Base-by-base conservation (phyloP, 371 early-diverging fungal genomes). In the Synchytrium microbalum region DNA sequence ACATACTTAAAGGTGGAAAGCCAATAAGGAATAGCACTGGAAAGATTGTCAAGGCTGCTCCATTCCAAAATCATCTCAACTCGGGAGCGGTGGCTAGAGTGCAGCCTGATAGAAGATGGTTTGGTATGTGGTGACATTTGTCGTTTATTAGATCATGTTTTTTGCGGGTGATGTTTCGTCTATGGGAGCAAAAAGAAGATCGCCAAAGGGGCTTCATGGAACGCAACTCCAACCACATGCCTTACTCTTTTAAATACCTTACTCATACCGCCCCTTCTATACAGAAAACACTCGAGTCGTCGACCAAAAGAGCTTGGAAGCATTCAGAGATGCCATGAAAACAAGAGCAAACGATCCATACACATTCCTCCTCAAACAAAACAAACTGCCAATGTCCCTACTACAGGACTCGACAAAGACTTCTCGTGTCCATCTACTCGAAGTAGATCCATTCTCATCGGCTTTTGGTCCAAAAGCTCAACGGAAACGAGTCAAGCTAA, bases 371-470 rank as follows among this genome's bases (percentile, higher is more conserved):
- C 74, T 99, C 70, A 83, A 87, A 28, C 93, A 92, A 64, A 96
- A 92, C 79, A 96, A 97, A 80, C 85, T 99, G 51, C 99, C 99
- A 10, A 92, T 98, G 86, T 91, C 92, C 60, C 80, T 99, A 79
- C 98, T 66, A 84, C 86, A 57, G 93, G 85, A 67, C 60, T 28
- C 57, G 13, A 27, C 26, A 13, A 57, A 26, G 70, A 73, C 69
- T 19, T 54, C 77, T 5, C 66, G 71, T 10, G 89, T 94, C 83
- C 92, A 96, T 72, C 84, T 97, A 76, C 83, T 97, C 59, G 94
- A 95, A 70, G 91, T 91, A 1, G 93, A 94, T 65, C 80, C 90
- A 1, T 99, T 99, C 75, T 69, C 84, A 16, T 82, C 85, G 56
- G 94, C 96, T 0, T 96, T 96, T 75, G 95, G 96, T 24, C 86